Percentiles rank a stretch among this genome's conserved stretches.
Conservation (phyloP, 2,329 filamentous ascomycete species). For the Aspergillus fischeri region DNA sequence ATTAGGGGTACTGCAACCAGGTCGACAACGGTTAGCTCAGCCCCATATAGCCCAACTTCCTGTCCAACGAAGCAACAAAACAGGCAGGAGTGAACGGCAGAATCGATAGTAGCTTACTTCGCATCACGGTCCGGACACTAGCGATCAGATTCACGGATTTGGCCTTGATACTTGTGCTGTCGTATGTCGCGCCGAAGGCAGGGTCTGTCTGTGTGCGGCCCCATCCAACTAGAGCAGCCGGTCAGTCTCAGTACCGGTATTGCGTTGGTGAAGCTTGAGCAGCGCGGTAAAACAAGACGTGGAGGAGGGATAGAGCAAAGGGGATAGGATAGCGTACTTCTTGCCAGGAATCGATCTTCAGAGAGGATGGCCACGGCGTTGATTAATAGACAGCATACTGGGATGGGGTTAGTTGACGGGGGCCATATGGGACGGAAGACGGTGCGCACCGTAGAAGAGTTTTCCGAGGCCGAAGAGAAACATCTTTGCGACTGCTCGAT, state of each 20-base stretch:
- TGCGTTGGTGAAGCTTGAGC: neutral
- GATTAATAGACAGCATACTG: conserved; percentile 79
- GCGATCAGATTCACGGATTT: conserved; percentile 87
- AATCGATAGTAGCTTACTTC: conserved; percentile 55
- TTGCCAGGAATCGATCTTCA: conserved; percentile 87
- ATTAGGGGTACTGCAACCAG: conserved; percentile 69
- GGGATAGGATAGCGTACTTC: conserved; percentile 50
- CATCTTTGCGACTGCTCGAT: conserved; percentile 47
- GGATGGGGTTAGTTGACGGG: conserved; percentile 2
- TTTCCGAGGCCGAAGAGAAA: conserved; percentile 67
- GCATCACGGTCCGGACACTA: conserved; percentile 85
- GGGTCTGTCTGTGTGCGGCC: conserved; percentile 62
- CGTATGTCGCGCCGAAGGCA: conserved; percentile 67
- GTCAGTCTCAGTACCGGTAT: neutral
- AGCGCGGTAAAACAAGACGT: neutral
- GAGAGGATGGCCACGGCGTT: conserved; percentile 93
- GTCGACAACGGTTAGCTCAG: neutral
- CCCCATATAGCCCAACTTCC: too few relatives aligned
- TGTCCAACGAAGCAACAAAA: neutral
- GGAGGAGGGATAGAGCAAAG: neutral
- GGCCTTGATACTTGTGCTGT: conserved; percentile 75
- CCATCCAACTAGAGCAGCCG: conserved; percentile 67
- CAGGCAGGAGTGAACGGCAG: conserved; percentile 30
- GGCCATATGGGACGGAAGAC: neutral
- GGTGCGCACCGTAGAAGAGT: conserved; percentile 64